These are phyloP conservation scores for Annulohypoxylon stygium DNA, from an alignment of 495 filamentous ascomycete genomes.

Conservation along the genomic window DNA sequence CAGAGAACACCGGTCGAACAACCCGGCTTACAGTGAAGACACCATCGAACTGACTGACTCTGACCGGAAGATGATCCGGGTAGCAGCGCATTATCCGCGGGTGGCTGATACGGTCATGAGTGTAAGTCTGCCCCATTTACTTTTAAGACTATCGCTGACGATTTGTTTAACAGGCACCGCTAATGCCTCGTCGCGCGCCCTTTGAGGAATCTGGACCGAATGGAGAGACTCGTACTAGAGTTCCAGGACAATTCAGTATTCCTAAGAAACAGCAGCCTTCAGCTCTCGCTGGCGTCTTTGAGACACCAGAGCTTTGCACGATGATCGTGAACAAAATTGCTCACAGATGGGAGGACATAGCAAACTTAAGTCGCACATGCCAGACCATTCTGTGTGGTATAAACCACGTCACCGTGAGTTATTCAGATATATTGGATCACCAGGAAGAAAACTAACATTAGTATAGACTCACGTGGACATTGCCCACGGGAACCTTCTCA, in stretches of 20 bases:
- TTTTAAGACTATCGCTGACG: background rate
- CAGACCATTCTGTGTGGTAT: background rate
- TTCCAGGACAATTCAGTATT: background rate
- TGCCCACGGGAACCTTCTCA: background rate
- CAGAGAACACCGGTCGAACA: background rate
- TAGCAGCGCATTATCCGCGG: too few relatives aligned
- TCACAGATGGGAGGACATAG: background rate
- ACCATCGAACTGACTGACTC: too few relatives aligned
- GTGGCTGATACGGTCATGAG: background rate
- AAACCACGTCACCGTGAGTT: background rate
- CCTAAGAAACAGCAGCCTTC: background rate
- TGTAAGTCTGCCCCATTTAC: background rate
- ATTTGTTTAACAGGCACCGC: background rate
- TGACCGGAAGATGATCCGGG: too few relatives aligned
- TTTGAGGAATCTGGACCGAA: background rate
- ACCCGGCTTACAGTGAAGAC: background rate
- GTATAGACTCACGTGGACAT: background rate
- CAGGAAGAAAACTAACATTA: background rate
- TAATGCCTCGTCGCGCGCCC: background rate
- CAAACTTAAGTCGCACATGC: background rate
- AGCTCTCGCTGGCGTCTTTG: background rate
- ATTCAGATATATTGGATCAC: background rate
- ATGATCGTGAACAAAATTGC: background rate
- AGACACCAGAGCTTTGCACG: background rate
- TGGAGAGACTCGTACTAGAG: background rate